Base-by-base conservation (phyloP, 805 yeast genomes). In the Blastobotrys peoriensis region DNA sequence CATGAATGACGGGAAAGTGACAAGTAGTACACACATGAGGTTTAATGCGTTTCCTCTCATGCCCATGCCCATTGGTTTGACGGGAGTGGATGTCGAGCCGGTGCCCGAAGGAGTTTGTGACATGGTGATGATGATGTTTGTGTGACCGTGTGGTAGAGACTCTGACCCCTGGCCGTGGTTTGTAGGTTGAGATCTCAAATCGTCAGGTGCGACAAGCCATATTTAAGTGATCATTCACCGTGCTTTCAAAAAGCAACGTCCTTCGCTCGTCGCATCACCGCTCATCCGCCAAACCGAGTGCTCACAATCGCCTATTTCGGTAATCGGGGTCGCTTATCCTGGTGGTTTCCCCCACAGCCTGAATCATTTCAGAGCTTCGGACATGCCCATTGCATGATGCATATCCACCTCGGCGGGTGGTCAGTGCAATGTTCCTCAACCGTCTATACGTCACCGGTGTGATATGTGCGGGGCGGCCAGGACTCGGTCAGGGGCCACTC, bases 1-100 rank as follows among this genome's bases (percentile, higher is more conserved):
- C 30, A 20, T 16, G 21, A 40, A 40, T 9, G 43, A 15, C 9
- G 43, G 43, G 17, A 40, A 40, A 6, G 43, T 40, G 13, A 40
- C 25, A 3, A 40, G 27, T 28, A 40, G 19, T 3, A 40, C 33
- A 16, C 43, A 40, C 30, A 25, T 25, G 13, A 25, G 30, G 13
- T 13, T 25, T 25, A 25, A 13, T n/a, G 38, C 17, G 25, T 16
- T 17, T 8, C 30, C 30, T 25, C 30, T 8, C 8, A 25, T 8
- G 30, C 30, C 30, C 30, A 25, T 25, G 30, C 10, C 30, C 30
- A 25, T 8, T 25, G 30, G 30, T 25, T 25, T 25, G 8, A 25
- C 8, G 8, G 30, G 13, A 8, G 10, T 13, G 13, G 30, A 25
- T 8, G 10, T 13, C 13, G 30, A 25, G n/a, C n/a, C n/a, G n/a